Evolutionary conservation across 805 yeast species (phyloP).

Genomic region (Candida coleopterorum): DNA sequence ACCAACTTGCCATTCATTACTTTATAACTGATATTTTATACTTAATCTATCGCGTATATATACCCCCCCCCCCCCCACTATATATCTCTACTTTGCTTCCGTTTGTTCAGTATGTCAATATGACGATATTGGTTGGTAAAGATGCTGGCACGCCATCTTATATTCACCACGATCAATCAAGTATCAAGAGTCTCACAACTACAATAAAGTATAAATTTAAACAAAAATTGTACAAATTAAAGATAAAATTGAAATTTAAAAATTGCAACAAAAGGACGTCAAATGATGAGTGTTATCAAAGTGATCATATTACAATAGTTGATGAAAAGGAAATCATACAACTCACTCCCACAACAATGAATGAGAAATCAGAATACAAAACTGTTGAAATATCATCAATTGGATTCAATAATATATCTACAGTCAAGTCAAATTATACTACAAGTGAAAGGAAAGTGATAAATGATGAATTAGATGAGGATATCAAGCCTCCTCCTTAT

Average conservation of each 20-base stretch:
- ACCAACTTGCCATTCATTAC: too few relatives aligned
- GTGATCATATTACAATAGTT: constrained; percentile 5
- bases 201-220: background rate
- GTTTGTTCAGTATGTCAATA: background rate
- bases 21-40: too few relatives aligned
- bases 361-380: background rate
- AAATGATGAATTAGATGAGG: background rate
- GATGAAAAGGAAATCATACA: constrained; percentile 1
- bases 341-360: background rate
- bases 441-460: background rate
- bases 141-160: constrained; percentile 1
- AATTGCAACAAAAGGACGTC: background rate
- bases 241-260: background rate
- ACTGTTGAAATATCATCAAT: background rate
- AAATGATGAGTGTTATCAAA: background rate
- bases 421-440: too few relatives aligned
- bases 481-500: constrained; percentile 1
- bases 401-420: background rate
- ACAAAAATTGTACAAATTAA: background rate
- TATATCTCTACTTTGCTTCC: too few relatives aligned
- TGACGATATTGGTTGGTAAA: background rate
- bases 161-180: background rate
- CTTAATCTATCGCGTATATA: background rate
- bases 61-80: background rate
- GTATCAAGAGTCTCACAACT: background rate